Base-by-base conservation (phyloP, 2,329 filamentous ascomycete species). In the Celoporthe dispersa region DNA sequence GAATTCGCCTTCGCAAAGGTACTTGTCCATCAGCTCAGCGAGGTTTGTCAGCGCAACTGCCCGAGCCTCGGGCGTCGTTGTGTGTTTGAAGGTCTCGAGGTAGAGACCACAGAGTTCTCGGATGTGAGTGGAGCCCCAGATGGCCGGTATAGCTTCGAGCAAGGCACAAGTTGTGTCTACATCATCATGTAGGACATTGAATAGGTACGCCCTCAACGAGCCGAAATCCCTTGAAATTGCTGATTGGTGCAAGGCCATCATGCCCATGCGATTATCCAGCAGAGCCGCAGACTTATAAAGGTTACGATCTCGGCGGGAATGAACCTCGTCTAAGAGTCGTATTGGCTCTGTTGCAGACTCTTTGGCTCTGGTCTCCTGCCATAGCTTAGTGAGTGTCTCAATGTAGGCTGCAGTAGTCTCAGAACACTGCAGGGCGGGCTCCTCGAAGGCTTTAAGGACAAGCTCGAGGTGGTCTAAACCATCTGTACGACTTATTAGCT, bases 11-110 rank as follows among this genome's bases (percentile, higher is more conserved):
- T 75, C 73, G 31, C 72, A 60, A 6, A 87, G 73, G 1, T 83
- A 73, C 8, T 74, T 71, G 61, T 87, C 84, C 55, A 89, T 72
- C 5, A 84, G 73, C 3, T 77, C 75, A 0, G 83, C 82, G 5
- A 90, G 80, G 61, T 85, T 85, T 16, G 80, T 75, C 14, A 89
- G 74, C 0, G 85, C 83, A 6, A 82, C 76, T 0, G 83, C 80
- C 6, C 85, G 82, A n/a, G 84, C 81, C 67, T 86, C 85, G 0
- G 83, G 77, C 1, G 80, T 80, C 0, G 76, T 74, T 0, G 82
- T 81, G 4, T 74, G 73, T 6, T 80, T 69, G 69, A 81, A 84
- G 0, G 83, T 74, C 25, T 82, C 78, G 14, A 83, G 73, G 70
- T 87, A 88, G 3, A 86, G 74, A 0, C 73, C 73, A 66, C 81